Base-by-base conservation (phyloP, 176 grass and related monocot genomes). In the Stipa capillata region DNA sequence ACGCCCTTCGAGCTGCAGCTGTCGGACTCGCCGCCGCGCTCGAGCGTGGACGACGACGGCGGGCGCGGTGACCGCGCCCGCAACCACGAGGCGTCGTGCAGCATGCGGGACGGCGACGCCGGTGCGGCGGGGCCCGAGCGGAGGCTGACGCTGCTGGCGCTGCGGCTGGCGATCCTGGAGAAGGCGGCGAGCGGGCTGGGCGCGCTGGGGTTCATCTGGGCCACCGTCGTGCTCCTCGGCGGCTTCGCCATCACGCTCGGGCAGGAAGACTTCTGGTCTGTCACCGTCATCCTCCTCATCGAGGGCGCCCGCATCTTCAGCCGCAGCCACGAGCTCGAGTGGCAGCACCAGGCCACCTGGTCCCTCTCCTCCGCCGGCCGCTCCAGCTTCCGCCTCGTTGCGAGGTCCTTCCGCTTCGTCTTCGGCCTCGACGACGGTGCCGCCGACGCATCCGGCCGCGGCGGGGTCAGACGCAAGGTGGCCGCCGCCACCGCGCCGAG, bases 321-420 rank as follows among this genome's bases (percentile, higher is more conserved):
- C 85, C 89, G 94, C 44, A 97, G 91, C 89, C 94, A 97, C 14
- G 94, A 97, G 82, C 89, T 97, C 4, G 91, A 97, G 83, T 97
- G 91, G 94, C 91, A 94, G 85, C 94, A 94, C 84, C 94, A 92
- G 72, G 81, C 91, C 50, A 94, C 94, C 0, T 97, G 83, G 91
- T 91, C 89, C 2, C 72, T 93, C 80, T 10, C 81, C 25, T 76
- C 79, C 65, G 86, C 86, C 7, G 74, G 86, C 17, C 70, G 76
- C 2, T 81, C 87, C 25, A 90, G 91, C 84, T 86, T 79, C 82
- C 79, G 79, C 18, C 70, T 89, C 55, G 69, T 97, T 17, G 40
- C 27, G 18, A 39, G 41, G 0, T 89, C 86, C 25, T 35, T 91
- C 65, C 87, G 80, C 78, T 21, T 85, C 60, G 69, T 87, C 72